A percentile compares a stretch with the other conserved stretches of the same genome.
Evolutionary conservation across 768 basidiomycete genomes (phyloP).

Genomic region (Rhodotorula babjevae): DNA sequence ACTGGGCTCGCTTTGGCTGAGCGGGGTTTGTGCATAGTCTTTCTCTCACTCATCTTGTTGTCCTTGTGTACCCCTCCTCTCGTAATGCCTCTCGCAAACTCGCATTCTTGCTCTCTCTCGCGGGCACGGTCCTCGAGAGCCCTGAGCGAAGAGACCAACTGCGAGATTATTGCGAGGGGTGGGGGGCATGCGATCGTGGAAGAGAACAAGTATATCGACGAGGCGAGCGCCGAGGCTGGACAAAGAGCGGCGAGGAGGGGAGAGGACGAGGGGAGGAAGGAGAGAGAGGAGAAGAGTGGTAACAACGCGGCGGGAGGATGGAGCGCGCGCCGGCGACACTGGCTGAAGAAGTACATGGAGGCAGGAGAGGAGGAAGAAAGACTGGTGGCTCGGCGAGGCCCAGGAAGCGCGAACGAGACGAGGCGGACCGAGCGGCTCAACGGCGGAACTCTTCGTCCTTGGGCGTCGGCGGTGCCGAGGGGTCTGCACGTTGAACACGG

Average conservation of each 20-base stretch:
- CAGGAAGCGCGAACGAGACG: background rate
- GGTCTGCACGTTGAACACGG: conserved; percentile 20
- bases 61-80: background rate
- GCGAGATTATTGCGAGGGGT: background rate
- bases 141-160: background rate
- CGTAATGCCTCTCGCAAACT: background rate
- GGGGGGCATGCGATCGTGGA: too few species aligned
- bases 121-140: background rate
- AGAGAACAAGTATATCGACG: background rate
- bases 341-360: background rate
- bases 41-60: background rate
- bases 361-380: too few species aligned
- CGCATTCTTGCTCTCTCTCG: background rate
- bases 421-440: background rate
- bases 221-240: background rate
- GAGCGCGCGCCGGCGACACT: background rate
- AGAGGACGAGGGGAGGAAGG: too few species aligned
- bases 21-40: background rate
- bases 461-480: conserved; percentile 28
- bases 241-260: background rate
- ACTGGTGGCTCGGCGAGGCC: background rate
- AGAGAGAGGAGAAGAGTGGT: background rate
- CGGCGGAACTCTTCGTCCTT: background rate
- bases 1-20: conserved; percentile 4
- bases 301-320: background rate